Evolutionary conservation across 805 yeast species (phyloP).

Genomic region (Pichia sporocuriosa): DNA sequence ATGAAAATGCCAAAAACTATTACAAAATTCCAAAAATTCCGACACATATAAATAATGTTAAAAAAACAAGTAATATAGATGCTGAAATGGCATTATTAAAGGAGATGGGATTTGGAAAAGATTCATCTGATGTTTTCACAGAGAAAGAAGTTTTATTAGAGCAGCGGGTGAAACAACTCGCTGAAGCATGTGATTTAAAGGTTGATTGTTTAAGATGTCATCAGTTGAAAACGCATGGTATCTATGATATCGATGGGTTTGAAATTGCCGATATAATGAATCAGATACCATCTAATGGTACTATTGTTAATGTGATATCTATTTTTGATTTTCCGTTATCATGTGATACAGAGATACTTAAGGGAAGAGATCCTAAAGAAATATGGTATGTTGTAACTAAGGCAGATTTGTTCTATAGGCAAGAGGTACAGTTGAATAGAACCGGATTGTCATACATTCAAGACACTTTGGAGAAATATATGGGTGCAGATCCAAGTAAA

Average conservation of each 20-base stretch:
- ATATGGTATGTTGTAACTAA: slow-evolving; percentile 38
- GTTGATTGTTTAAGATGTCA: slow-evolving; percentile 8
- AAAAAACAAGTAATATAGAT: too few relatives aligned
- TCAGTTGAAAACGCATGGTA: slow-evolving; percentile 7
- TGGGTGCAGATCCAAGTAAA: slow-evolving; percentile 26
- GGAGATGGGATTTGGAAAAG: slow-evolving; percentile 2
- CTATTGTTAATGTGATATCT: slow-evolving; percentile 54
- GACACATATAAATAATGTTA: too few relatives aligned
- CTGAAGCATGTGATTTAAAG: not conserved
- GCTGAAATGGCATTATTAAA: slow-evolving; percentile 6
- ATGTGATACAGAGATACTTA: slow-evolving; percentile 32
- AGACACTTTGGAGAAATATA: slow-evolving; percentile 25
- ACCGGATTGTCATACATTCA: slow-evolving; percentile 28
- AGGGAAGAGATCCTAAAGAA: slow-evolving; percentile 30
- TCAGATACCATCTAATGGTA: slow-evolving; percentile 38
- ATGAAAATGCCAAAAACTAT: slow-evolving; percentile 35
- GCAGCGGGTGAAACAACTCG: slow-evolving; percentile 1
- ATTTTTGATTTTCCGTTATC: slow-evolving; percentile 70
- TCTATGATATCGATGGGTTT: not conserved
- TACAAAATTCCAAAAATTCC: slow-evolving; percentile 17
- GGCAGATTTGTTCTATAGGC: slow-evolving; percentile 30
- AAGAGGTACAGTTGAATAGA: slow-evolving; percentile 18
- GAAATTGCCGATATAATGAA: slow-evolving; percentile 28
- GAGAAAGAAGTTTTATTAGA: slow-evolving; percentile 1
- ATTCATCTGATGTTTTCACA: not conserved